These are phyloP conservation scores for Zangia roseola DNA, from an alignment of 768 basidiomycete genomes.

Conservation along the genomic window DNA sequence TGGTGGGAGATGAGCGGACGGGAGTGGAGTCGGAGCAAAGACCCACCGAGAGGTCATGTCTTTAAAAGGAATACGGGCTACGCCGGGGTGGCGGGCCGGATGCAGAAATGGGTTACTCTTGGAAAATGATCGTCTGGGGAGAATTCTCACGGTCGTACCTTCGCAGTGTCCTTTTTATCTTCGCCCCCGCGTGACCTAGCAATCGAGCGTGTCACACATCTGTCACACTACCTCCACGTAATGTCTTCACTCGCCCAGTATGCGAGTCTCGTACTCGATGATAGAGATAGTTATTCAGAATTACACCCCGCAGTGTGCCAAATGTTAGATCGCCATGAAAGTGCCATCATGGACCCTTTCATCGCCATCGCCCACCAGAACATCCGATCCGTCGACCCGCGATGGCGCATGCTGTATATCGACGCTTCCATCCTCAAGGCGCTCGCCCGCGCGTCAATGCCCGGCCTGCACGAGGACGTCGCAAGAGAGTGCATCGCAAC, in stretches of 20 bases:
- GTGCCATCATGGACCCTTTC: slow-evolving; percentile 35
- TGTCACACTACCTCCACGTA: slow-evolving; percentile 23
- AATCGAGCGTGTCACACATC: slow-evolving; percentile 36
- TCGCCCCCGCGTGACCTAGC: slow-evolving; percentile 42
- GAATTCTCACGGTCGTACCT: slow-evolving; percentile 46
- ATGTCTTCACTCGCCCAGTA: slow-evolving; percentile 5
- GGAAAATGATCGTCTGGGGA: slow-evolving; percentile 48
- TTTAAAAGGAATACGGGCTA: slow-evolving; percentile 49
- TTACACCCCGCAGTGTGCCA: slow-evolving; percentile 12
- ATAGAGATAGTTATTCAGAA: background rate
- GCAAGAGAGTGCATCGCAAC: slow-evolving; percentile 49
- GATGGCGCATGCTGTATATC: slow-evolving; percentile 74
- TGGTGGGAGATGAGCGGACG: slow-evolving; percentile 30
- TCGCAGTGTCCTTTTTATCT: slow-evolving; percentile 63
- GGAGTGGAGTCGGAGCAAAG: background rate
- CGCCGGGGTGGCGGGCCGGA: slow-evolving; percentile 47
- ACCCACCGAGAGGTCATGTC: slow-evolving; percentile 77
- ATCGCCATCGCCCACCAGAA: slow-evolving; percentile 46
- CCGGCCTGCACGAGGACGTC: slow-evolving; percentile 14
- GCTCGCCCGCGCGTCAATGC: slow-evolving; percentile 35
- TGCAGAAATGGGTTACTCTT: slow-evolving; percentile 40
- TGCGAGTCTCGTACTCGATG: slow-evolving; percentile 13
- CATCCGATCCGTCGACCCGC: slow-evolving; percentile 43
- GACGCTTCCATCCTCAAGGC: slow-evolving; percentile 66
- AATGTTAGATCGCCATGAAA: background rate